Conservation (phyloP, 495 filamentous ascomycete species). For the Cetradonia linearis region DNA sequence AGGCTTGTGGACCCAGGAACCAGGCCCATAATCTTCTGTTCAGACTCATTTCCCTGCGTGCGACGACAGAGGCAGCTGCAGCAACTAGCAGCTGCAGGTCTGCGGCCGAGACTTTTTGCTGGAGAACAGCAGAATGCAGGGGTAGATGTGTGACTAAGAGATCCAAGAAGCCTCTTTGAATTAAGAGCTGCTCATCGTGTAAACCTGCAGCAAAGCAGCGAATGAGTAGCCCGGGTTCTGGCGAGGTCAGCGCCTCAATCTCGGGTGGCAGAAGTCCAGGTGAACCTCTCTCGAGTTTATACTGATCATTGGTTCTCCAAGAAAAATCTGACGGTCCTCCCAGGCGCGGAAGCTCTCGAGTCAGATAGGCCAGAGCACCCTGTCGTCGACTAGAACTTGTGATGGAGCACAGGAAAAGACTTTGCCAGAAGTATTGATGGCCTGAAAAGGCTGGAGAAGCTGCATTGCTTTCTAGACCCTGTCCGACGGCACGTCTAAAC, state of each 20-base stretch:
- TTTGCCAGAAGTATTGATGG: constrained; percentile 96
- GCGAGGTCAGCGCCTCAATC: constrained; percentile 70
- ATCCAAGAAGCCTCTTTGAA: constrained; percentile 90
- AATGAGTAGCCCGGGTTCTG: constrained; percentile 83
- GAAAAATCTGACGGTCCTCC: constrained; percentile 27
- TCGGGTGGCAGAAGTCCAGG: constrained; percentile 31
- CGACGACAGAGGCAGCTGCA: constrained; percentile 75
- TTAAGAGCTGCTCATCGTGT: constrained; percentile 78
- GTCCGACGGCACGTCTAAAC: constrained; percentile 58
- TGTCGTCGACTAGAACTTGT: constrained; percentile 74
- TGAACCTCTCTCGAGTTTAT: constrained; percentile 13
- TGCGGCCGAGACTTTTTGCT: constrained; percentile 52
- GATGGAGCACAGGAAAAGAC: constrained; percentile 86
- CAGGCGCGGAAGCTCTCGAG: constrained; percentile 67
- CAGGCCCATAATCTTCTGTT: constrained; percentile 94
- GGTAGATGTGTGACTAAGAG: constrained; percentile 85
- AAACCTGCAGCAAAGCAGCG: constrained; percentile 85
- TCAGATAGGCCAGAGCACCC: constrained; percentile 77
- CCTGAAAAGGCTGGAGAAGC: constrained; percentile 44
- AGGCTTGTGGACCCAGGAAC: constrained; percentile 76
- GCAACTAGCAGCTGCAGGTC: constrained; percentile 74
- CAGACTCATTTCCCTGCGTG: constrained; percentile 86
- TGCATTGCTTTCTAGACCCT: constrained; percentile 34
- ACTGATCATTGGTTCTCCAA: constrained; percentile 27
- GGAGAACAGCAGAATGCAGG: constrained; percentile 74